Base-by-base conservation (phyloP, 2,329 filamentous ascomycete genomes). In the Xylariales sp. region DNA sequence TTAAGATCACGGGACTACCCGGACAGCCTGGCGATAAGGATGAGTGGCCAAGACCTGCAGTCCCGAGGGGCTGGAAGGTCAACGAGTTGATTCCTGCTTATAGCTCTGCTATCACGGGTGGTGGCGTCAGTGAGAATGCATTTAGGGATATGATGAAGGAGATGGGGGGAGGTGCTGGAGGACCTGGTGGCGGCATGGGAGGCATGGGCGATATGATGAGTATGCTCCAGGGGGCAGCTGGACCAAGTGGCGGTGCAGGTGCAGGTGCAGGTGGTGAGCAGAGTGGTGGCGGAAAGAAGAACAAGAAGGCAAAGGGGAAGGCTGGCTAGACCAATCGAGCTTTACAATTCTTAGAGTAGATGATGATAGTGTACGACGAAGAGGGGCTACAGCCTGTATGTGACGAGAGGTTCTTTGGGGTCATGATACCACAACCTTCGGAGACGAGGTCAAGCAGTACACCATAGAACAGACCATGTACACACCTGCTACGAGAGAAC, bases 61-160 rank as follows among this genome's bases (percentile, higher is more conserved):
- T 88, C 39, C 93, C 93, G 14, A 76, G 86, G 40, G 91, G 91
- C 27, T 96, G 89, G 88, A 96, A 95, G 71, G 84, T 97, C 63
- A 81, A 80, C 47, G 80, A 78, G 45, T 80, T 95, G 44, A 60
- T 98, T 51, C 93, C 93, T 16, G 82, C 94, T 49, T 85, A 95
- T 58, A 94, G 86, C 48, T 82, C 90, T 1, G 93, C 89, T 14
- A 77, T 97, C 66, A 93, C 86, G 40, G 93, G 93, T 7, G 93
- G 93, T 9, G 93, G 93, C 25, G 88, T 97, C 9, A 90, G 82
- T 47, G 93, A 98, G 63, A 95, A 97, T 58, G 80, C 96, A 47
- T 82, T 97, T 57, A 88, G 93, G 70, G 90, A 96, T 53, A 95
- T 96, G 74, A 95, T 97, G 90, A 84, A 82, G 57, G 88, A 94